Evolutionary conservation across 2,329 filamentous ascomycete genomes (phyloP), one percentile per base, ranked within the genome.

Genomic region (Podosphaera xanthii): DNA sequence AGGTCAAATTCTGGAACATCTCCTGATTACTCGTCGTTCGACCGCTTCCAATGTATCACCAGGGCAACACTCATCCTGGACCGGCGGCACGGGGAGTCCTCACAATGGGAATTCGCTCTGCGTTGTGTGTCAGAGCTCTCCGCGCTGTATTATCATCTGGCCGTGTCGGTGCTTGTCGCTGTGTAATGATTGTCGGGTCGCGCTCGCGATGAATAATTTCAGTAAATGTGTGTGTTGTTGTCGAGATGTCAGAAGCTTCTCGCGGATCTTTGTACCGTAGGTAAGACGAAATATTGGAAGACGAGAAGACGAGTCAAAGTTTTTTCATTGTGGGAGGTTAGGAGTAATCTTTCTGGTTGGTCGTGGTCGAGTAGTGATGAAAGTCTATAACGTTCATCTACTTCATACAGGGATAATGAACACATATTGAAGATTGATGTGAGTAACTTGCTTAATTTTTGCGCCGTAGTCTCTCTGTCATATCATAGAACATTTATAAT

Each of bases 201-300:
- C 87, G 50, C 76, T 97, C 62, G 92, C 92, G 2, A 90, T 94
- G 82, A 94, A 96, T 70, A 97, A 97, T 70, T 97, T 94, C 69
- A 87, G 90, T 63, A 94, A 87, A 68, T 98, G 92, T 69, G 90
- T 97, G 46, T 97, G 91, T 67, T 97, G 92, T 70, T 79, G 92
- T 57, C 81, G 87, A 60, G 86, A 92, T 65, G 88, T 97, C 36
- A 80, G 82, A 59, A 92, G 90, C 59, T 97, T 95, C 71, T 90
- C 87, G 64, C 81, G 88, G 65, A 81, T 98, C 61, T 98, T 86
- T 75, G 89, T 97, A 48, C 92, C 92, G 55, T 68, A 57, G 63
- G 5, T 33, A 3, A 33, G 38, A 34, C 38, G 8, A 31, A 12
- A 9, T 22, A 10, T 4, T 22, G 22, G 22, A 22, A 22, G 22